Base-by-base conservation (phyloP, 148 eudicot species). In the Chenopodium formosanum region DNA sequence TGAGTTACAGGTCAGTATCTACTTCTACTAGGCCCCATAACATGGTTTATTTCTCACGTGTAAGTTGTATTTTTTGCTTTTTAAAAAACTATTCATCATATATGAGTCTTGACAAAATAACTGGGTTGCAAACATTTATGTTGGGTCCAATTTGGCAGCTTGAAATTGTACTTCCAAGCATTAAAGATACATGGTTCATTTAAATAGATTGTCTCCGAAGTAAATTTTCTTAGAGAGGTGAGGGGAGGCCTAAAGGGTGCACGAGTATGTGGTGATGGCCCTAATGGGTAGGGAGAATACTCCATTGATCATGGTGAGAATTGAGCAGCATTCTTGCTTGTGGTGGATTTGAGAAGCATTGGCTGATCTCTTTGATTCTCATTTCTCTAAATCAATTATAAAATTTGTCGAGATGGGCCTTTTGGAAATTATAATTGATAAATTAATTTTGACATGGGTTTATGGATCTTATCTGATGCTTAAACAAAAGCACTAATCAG, bases 1-100 rank as follows among this genome's bases (percentile, higher is more conserved):
- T 75, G 97, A 91, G 79, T 79, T 94, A 83, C 98, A 94, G 84
- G 98, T 92, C 84, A 77, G 89, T 50, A 63, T 17, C 47, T 34
- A 2, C 27, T 82, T 17, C 74, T 29, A 70, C n/a, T 47, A 32
- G 13, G 2, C 53, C 8, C 17, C 63, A n/a, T 20, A 63, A 3
- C 16, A 73, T 79, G 67, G 56, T 67, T 62, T 12, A 58, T 77
- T 12, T 31, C 8, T 71, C 27, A 25, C n/a, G 20, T 73, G 19
- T 11, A 47, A 9, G 60, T 23, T 73, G 34, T 22, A 3, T 47
- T n/a, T 48, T n/a, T 73, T 34, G 40, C 40, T 34, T 34, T 34
- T 34, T 4, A 34, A 34, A 34, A 34, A 34, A 23, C 17, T 13
- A 2, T 53, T 13, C 62, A 56, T 56, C 62, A 14, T 56, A 12